These are phyloP conservation scores for Sporothrix humicola DNA, from an alignment of 2,329 filamentous ascomycete species.

Conservation along the genomic window DNA sequence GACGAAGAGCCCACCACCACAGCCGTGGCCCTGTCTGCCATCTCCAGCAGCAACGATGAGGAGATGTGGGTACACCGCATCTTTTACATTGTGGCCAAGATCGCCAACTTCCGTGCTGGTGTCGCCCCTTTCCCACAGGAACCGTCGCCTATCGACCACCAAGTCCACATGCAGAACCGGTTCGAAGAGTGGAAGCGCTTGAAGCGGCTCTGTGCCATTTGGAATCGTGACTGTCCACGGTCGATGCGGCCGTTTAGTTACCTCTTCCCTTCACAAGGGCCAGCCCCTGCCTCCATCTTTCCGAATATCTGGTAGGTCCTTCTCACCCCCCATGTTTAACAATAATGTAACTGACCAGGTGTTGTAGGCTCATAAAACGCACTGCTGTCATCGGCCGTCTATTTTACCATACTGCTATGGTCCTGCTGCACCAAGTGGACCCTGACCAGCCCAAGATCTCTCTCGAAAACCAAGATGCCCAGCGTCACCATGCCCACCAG, in stretches of 20 bases:
- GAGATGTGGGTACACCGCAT: slow-evolving; percentile 89
- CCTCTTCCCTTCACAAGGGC: slow-evolving; percentile 65
- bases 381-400: slow-evolving; percentile 80
- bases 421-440: slow-evolving; percentile 79
- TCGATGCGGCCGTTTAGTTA: slow-evolving; percentile 89
- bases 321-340: background rate
- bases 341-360: background rate
- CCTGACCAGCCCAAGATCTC: slow-evolving; percentile 67
- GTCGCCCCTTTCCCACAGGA: slow-evolving; percentile 64
- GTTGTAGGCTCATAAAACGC: slow-evolving; percentile 75
- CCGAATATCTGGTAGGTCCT: slow-evolving; percentile 79
- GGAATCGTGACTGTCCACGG: slow-evolving; percentile 77
- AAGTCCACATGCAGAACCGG: slow-evolving; percentile 66
- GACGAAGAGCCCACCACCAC: background rate
- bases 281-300: slow-evolving; percentile 71
- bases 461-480: slow-evolving; percentile 71
- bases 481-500: slow-evolving; percentile 77
- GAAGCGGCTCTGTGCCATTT: slow-evolving; percentile 81
- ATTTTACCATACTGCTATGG: slow-evolving; percentile 87
- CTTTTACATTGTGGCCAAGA: slow-evolving; percentile 84
- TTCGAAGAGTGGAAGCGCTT: slow-evolving; percentile 78
- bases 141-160: slow-evolving; percentile 65
- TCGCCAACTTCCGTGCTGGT: slow-evolving; percentile 81
- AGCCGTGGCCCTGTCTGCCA: slow-evolving; percentile 34
- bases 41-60: slow-evolving; percentile 62